Percentiles rank a stretch among this genome's conserved stretches.
phyloP scores from a whole-genome alignment of 768 basidiomycete genomes.

The Lentinula edodes region DNA sequence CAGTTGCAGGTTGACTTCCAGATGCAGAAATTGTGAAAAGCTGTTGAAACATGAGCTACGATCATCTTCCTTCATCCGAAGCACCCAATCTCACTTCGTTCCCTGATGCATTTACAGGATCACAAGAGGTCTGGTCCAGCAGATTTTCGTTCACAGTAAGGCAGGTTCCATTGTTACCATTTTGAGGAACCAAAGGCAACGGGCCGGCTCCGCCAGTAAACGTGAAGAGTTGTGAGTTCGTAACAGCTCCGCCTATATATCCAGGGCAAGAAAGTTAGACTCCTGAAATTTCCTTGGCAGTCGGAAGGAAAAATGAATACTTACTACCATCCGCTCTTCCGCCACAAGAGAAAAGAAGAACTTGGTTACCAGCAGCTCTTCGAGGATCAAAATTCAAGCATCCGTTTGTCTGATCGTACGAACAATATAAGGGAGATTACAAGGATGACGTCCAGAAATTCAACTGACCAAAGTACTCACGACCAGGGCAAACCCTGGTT shows the following conservation, averaged over 20 bases:
- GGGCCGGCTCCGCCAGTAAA: slow-evolving; percentile 14
- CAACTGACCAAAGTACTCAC: slow-evolving; percentile 16
- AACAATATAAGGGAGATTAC: neutral
- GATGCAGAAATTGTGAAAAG: slow-evolving; percentile 16
- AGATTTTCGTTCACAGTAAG: slow-evolving; percentile 11
- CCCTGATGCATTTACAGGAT: slow-evolving; percentile 10
- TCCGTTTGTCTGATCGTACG: slow-evolving; percentile 13
- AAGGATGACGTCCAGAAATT: neutral
- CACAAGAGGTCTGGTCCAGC: slow-evolving; percentile 16
- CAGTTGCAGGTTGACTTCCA: neutral
- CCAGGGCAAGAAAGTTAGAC: neutral
- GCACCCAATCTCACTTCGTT: slow-evolving; percentile 8
- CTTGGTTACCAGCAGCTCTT: slow-evolving; percentile 17
- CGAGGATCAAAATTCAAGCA: slow-evolving; percentile 18
- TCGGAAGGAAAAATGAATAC: neutral
- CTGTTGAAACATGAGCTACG: neutral
- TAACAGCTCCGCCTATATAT: neutral
- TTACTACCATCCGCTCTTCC: slow-evolving; percentile 20
- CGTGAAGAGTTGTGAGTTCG: slow-evolving; percentile 18
- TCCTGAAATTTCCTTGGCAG: neutral
- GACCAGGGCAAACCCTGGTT: slow-evolving; percentile 14
- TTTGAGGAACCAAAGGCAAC: slow-evolving; percentile 13
- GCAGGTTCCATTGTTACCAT: slow-evolving; percentile 12
- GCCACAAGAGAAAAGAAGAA: slow-evolving; percentile 19
- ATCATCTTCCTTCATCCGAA: neutral